Conservation (phyloP, 140 eudicot species). For the Erigeron philadelphicus region DNA sequence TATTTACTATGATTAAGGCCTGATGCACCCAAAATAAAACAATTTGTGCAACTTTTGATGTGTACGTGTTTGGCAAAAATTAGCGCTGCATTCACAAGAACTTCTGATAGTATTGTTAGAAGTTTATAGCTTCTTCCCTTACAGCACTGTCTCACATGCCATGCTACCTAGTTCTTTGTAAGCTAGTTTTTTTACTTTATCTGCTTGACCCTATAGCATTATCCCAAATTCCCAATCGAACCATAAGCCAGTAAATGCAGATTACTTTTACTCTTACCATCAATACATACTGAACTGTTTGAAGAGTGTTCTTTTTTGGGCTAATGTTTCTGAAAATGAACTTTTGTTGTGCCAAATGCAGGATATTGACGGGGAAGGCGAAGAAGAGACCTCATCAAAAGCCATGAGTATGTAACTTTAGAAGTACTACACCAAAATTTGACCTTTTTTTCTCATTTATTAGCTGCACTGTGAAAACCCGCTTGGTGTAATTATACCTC, state of each 20-base stretch:
- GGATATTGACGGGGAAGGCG: conserved; percentile 56
- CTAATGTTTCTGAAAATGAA: neutral
- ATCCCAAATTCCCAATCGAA: neutral
- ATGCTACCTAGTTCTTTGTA: neutral
- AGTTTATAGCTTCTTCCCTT: no score
- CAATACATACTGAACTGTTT: no score
- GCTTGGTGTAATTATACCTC: conserved; percentile 32
- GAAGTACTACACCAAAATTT: conserved; percentile 20
- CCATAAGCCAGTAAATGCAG: no score
- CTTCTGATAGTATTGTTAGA: no score
- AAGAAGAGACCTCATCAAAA: conserved; percentile 58
- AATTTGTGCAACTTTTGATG: neutral
- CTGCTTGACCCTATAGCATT: neutral
- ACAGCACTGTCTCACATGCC: no score
- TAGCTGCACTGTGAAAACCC: conserved; percentile 19
- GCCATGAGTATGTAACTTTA: conserved; percentile 70
- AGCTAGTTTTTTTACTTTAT: neutral
- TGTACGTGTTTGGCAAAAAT: no score
- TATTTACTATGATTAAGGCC: neutral
- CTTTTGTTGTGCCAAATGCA: conserved; percentile 29
- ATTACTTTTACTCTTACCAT: no score
- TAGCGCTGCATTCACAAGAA: no score
- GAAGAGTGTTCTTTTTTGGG: no score
- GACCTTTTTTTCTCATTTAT: conserved; percentile 21
- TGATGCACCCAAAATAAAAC: neutral